Base-by-base conservation (phyloP, 1,284 basidiomycete species). In the Abortiporus biennis region DNA sequence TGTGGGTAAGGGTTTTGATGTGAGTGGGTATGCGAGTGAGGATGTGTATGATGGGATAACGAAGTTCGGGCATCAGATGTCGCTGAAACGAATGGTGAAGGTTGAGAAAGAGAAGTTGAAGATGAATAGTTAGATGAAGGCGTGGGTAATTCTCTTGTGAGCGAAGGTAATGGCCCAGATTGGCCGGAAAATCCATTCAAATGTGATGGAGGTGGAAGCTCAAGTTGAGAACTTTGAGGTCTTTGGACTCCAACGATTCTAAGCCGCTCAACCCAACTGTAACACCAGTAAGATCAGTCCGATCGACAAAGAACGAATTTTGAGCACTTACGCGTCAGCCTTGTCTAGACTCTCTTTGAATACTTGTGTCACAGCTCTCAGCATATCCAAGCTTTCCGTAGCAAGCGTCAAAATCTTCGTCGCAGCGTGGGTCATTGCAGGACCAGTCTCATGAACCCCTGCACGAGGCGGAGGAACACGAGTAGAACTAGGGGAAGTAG, bases 361-460 rank as follows among this genome's bases (percentile, higher is more conserved):
- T 16, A 94, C 88, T 2, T 78, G 74, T 6, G 89, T 91, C 17
- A 94, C 88, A 27, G 86, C 81, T 29, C 84, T 73, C 68, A 95
- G 80, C 84, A 94, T 93, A 57, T 94, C 91, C 59, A 95, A 61
- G 56, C 87, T 90, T 67, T 95, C 92, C 19, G 86, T 89, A 15
- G 92, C 90, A 8, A 95, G 77, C 8, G 83, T 82, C 52, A 95
- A 58, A 27, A 95, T 82, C 38, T 85, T 69, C 58, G 89, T 85
- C 8, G 92, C 89, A 12, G 91, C 86, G 20, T 79, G 71, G 1
- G 75, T 72, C 6, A 84, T 82, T 1, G 75, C 65, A 33, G 72
- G 65, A 3, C 73, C 73, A 1, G 77, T 74, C 9, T 77, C 66
- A 27, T 62, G 58, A 42, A 61, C 44, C 5, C 44, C 43, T 3